Evolutionary conservation across 1,139 yeast species (phyloP), one percentile per base, ranked within the genome.

Genomic region (Pichia cactophila): DNA sequence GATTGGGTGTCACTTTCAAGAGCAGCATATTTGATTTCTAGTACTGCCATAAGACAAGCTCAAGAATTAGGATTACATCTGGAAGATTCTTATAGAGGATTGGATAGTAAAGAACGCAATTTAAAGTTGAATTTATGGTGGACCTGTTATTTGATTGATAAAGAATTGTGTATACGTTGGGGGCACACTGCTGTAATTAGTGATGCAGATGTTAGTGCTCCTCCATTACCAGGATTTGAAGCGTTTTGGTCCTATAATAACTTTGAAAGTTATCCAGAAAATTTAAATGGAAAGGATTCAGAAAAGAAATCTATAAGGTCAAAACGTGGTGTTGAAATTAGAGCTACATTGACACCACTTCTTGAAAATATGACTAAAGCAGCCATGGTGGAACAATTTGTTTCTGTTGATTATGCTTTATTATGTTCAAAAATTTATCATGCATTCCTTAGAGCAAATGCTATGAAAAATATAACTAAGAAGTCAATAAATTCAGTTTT

Each of bases 51-150:
- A 2, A 68, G 87, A 49, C 74, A 71, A 55, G 86, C 87, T 0
- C 81, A 76, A 55, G 83, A 79, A 45, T 64, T 83, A 50, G 94
- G 94, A 0, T 66, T 86, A 26, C 86, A 85, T 59, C 66, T 87
- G 35, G 66, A 65, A 16, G 87, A 83, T 54, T 64, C 76, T 2
- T 72, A 73, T 46, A 47, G 51, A 37, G 70, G 72, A 0, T 56
- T 78, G 26, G 50, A 71, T 0, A 55, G 56, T 0, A 66, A 61
- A 3, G 83, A 78, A 42, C 69, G 68, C 7, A 62, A 65, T 11
- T 66, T 80, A 33, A 53, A 57, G 36, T 64, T 77, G 39, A 62
- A 64, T 11, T 50, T 81, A 2, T 84, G 85, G 81, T 78, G 83
- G 79, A 54, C 67, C 37, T 74, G 83, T 51, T 80, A 77, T 54